These are phyloP conservation scores for Nannizzia gypsea DNA, from an alignment of 2,329 filamentous ascomycete species.

Conservation along the genomic window DNA sequence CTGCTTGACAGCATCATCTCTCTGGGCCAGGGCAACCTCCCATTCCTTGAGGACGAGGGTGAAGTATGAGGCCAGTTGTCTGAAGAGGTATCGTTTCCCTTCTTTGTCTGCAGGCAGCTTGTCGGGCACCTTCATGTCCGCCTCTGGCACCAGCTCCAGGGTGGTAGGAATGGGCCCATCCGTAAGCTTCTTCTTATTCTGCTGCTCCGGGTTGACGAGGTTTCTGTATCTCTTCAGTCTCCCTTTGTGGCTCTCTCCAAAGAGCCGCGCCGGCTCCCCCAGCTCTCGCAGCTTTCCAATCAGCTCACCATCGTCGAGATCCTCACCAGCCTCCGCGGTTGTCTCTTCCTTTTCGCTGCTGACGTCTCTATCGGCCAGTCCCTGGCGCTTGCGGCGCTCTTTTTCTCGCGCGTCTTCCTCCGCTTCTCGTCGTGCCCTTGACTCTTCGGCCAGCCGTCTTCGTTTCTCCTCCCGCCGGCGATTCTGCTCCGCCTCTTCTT, in stretches of 20 bases:
- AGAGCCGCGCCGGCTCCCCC: constrained; percentile 61
- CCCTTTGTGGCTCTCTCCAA: constrained; percentile 65
- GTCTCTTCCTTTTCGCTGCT: constrained; percentile 30
- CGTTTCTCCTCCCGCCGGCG: constrained; percentile 70
- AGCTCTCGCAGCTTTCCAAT: constrained; percentile 55
- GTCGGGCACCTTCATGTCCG: constrained; percentile 71
- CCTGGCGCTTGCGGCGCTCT: constrained; percentile 60
- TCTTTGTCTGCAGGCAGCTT: constrained; percentile 52
- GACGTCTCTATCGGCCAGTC: constrained; percentile 55
- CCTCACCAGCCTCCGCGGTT: constrained; percentile 22
- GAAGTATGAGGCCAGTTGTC: constrained; percentile 90
- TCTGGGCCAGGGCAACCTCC: constrained; percentile 58
- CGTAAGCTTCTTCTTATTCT: constrained; percentile 38
- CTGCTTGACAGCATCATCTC: constrained; percentile 48
- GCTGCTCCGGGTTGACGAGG: constrained; percentile 37
- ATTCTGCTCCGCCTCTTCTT: constrained; percentile 63
- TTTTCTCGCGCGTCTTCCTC: constrained; percentile 63
- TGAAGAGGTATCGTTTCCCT: constrained; percentile 59
- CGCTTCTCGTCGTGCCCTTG: constrained; percentile 55
- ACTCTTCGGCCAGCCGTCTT: constrained; percentile 68
- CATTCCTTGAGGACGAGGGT: constrained; percentile 90
- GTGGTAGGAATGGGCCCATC: constrained; percentile 79
- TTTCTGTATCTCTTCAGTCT: constrained; percentile 60
- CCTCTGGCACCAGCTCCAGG: constrained; percentile 65
- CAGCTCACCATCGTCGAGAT: constrained; percentile 50